Base-by-base conservation (phyloP, 257 asterid species). In the Parsonsia alboflavescens region DNA sequence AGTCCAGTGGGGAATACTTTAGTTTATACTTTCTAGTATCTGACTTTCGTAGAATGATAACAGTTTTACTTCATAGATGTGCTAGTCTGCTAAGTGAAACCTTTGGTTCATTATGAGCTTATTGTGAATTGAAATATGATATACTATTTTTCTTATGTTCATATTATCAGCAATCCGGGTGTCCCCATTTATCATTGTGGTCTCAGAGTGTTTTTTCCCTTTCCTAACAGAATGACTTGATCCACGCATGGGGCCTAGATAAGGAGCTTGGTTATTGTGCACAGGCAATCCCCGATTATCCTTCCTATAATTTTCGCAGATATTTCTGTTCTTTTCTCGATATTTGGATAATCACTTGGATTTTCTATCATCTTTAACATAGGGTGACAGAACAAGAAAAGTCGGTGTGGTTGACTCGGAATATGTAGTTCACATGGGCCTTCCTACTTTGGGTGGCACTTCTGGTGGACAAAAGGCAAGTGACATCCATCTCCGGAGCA, bases 171-270 rank as follows among this genome's bases (percentile, higher is more conserved):
- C 30, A 15, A 6, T 28, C 68, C 15, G 19, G 8, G 7, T 63
- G 45, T 26, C 21, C 6, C 9, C 24, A 41, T 19, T 42, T 21
- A 67, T 22, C 10, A 48, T 50, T 50, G 56, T 50, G n/a, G n/a
- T n/a, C n/a, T n/a, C n/a, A n/a, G n/a, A n/a, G n/a, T n/a, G n/a
- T n/a, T n/a, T n/a, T n/a, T 26, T 72, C 73, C 26, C 16, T 71
- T 36, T 36, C 28, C 49, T 50, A 41, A 72, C 87, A 93, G 98
- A 93, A 93, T 21, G 98, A 93, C 81, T 80, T 94, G 91, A 89
- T 94, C 84, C 99, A 94, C 65, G 98, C 93, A 24, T 94, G 98
- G 98, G 98, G 98, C 30, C 86, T 94, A 67, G 98, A 94, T 80
- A 83, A 68, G 89, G 86, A 85, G 88, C 97, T 94, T 6, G 99